Evolutionary conservation across 2,329 filamentous ascomycete species (phyloP), one percentile per base, ranked within the genome.

Genomic region (Raffaelea ambrosiae): DNA sequence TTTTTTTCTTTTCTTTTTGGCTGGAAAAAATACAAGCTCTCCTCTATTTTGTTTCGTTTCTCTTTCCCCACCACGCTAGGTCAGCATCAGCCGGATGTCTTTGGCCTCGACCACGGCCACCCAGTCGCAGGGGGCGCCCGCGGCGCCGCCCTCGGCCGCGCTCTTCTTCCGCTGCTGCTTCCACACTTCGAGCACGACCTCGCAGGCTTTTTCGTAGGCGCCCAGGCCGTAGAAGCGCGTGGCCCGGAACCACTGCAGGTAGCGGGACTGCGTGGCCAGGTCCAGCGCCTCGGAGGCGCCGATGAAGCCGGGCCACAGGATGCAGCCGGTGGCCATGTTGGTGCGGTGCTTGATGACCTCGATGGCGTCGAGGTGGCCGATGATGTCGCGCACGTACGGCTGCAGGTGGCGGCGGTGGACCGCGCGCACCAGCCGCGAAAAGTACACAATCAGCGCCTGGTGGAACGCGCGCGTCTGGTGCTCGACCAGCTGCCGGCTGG

Each of bases 241-340:
- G 13, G 43, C 19, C 5, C 19, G 11, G 33, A 33, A 45, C 43
- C 43, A 45, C 22, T 31, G 43, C 19, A 45, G 33, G 18, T 33
- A 45, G 3, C 43, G 43, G 9, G 22, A 10, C 33, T 45, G 43
- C 20, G 18, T 18, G 3, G 13, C 19, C 2, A 8, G 19, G 9
- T 39, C 43, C 5, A 19, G 23, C 31, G 44, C 44, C 44, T 46
- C 44, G 36, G 21, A 8, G 1, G 44, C 44, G 3, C n/a, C 44
- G 8, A 46, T 40, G n/a, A 46, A 46, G 18, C 35, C 29, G 5
- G 44, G 44, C 44, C 44, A 46, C 5, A 36, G 19, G n/a, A 46
- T 10, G 11, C n/a, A 21, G 19, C 35, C 44, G 3, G 35, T n/a
- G 3, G 16, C 33, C 11, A 46, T 20, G 22, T 35, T 33, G 35